phyloP scores from a whole-genome alignment of 2,329 filamentous ascomycete species.

The Leptographium radiaticola region DNA sequence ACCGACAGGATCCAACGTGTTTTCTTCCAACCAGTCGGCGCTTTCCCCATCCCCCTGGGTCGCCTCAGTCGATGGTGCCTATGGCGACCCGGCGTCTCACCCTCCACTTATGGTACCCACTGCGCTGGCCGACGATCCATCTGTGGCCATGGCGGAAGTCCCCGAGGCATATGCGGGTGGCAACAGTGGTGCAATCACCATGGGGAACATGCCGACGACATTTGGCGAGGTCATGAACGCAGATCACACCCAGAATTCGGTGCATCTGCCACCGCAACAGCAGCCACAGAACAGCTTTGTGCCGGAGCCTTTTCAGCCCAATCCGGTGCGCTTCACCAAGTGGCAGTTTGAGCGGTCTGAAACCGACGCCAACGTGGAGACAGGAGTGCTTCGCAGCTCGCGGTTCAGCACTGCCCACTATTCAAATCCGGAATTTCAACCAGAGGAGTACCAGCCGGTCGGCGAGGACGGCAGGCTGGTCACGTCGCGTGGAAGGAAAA shows the following conservation, averaged over 20 bases:
- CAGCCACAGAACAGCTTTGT: conserved; percentile 13
- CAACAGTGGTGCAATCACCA: not conserved
- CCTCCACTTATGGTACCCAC: not conserved
- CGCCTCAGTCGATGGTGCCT: not conserved
- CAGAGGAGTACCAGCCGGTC: conserved; percentile 34
- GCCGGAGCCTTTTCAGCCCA: conserved; percentile 19
- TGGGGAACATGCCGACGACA: not conserved
- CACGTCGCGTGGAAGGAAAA: not conserved
- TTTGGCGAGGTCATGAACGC: not conserved
- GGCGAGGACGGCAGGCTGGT: not conserved
- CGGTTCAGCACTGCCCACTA: conserved; percentile 56
- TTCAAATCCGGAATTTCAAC: conserved; percentile 49
- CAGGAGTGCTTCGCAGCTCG: conserved; percentile 49
- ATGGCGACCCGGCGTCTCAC: not conserved
- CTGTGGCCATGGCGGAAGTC: not conserved
- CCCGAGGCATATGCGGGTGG: not conserved
- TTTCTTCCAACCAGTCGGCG: not conserved
- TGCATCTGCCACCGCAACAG: not conserved
- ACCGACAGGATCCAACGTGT: not conserved
- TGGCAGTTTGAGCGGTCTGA: conserved; percentile 30
- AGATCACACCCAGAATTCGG: not conserved
- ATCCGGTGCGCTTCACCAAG: conserved; percentile 39
- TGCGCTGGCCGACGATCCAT: not conserved
- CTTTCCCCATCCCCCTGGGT: not conserved
- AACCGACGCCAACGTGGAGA: conserved; percentile 1